These are phyloP conservation scores for Erodium maritimum DNA, from an alignment of 345 rosid species.

Conservation along the genomic window DNA sequence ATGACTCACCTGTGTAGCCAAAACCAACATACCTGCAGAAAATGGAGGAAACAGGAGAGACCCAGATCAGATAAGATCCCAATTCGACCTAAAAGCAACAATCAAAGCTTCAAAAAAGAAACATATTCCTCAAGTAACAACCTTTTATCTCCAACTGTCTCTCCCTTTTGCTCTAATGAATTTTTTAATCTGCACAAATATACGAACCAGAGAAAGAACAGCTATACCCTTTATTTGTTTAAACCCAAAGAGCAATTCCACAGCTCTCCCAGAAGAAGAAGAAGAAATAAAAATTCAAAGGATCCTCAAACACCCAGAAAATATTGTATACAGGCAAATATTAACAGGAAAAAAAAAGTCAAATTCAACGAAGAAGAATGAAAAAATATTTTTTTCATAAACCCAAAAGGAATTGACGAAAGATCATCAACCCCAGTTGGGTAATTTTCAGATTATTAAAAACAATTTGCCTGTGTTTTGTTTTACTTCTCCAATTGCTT, in stretches of 20 bases:
- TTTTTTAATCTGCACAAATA: neutral
- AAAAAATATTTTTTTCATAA: too few species aligned
- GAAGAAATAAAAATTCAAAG: too few species aligned
- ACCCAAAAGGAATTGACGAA: neutral
- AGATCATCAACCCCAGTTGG: neutral
- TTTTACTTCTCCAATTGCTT: neutral
- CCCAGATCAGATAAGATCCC: conserved; percentile 53
- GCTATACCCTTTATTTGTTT: neutral
- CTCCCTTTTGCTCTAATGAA: conserved; percentile 3
- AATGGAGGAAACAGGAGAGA: conserved; percentile 22
- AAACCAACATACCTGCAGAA: conserved; percentile 17
- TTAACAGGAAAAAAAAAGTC: too few species aligned
- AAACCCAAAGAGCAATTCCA: neutral
- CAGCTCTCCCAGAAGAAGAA: too few species aligned
- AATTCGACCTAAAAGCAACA: conserved; percentile 22
- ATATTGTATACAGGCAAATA: neutral
- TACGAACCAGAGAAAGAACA: neutral
- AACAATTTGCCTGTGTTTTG: neutral
- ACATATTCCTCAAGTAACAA: conserved; percentile 6
- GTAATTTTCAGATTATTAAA: neutral
- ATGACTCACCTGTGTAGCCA: conserved; percentile 28
- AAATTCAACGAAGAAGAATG: neutral
- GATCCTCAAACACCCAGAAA: neutral
- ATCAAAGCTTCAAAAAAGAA: conserved; percentile 13
- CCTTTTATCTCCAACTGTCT: conserved; percentile 3